Conservation (phyloP, 2,329 filamentous ascomycete species). For the Colletotrichum horii region DNA sequence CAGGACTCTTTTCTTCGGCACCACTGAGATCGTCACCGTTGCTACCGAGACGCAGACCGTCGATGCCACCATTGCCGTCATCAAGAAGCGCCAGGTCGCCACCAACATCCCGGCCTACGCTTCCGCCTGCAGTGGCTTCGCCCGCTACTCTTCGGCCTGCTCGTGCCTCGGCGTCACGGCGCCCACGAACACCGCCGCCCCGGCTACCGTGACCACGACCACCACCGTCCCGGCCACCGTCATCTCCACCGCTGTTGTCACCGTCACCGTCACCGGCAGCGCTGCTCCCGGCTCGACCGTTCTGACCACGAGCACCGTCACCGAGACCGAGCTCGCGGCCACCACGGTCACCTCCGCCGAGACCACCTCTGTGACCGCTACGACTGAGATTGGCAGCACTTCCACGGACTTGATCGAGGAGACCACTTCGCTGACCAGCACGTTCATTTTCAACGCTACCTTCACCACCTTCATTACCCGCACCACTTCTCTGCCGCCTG, state of each 20-base stretch:
- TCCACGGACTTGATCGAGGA: constrained; percentile 15
- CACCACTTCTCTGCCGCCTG: background rate
- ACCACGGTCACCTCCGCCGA: background rate
- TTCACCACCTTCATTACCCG: constrained; percentile 19
- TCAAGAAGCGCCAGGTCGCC: constrained; percentile 6
- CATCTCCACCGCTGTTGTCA: constrained; percentile 12
- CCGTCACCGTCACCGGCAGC: constrained; percentile 14
- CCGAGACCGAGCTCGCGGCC: background rate
- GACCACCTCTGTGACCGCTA: constrained; percentile 3
- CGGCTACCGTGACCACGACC: constrained; percentile 10
- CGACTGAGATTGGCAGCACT: constrained; percentile 7
- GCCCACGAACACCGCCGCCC: constrained; percentile 22
- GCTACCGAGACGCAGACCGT: constrained; percentile 19
- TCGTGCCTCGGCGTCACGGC: constrained; percentile 26
- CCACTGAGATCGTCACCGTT: constrained; percentile 14
- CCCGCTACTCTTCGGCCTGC: constrained; percentile 29
- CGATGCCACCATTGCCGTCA: constrained; percentile 1
- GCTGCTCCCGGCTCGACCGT: background rate
- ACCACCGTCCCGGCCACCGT: constrained; percentile 17
- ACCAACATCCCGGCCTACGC: constrained; percentile 24
- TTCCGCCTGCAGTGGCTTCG: constrained; percentile 24
- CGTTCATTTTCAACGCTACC: constrained; percentile 13
- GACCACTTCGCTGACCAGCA: constrained; percentile 8
- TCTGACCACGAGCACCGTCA: background rate
- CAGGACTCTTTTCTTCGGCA: constrained; percentile 11